These are phyloP conservation scores for Coemansia sp. DNA, from an alignment of 192 early-diverging fungal species.

Conservation along the genomic window DNA sequence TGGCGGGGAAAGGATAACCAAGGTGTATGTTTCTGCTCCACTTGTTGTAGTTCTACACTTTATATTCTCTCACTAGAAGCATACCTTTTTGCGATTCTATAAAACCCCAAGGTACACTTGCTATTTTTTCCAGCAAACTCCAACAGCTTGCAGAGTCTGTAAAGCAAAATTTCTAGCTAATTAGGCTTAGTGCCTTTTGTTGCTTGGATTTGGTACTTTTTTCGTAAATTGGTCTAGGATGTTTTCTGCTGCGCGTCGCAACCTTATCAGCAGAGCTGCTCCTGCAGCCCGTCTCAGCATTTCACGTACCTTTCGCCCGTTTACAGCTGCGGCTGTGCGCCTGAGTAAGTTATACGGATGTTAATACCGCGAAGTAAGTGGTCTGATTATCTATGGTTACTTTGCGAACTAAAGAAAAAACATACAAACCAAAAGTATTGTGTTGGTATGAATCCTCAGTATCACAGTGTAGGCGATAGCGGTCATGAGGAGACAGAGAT, in stretches of 20 bases:
- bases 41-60: neutral
- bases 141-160: neutral
- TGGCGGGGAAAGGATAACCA: neutral
- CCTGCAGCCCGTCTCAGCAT: conserved; percentile 1
- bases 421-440: neutral
- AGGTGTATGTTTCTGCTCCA: neutral
- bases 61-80: neutral
- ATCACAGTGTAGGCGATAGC: conserved; percentile 11
- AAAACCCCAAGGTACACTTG: neutral
- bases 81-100: neutral
- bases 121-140: neutral
- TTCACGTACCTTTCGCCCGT: conserved; percentile 16
- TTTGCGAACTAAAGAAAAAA: conserved; percentile 1
- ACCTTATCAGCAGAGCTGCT: conserved; percentile 22
- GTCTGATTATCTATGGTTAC: neutral
- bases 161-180: neutral
- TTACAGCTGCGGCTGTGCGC: conserved; percentile 28
- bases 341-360: conserved; percentile 16
- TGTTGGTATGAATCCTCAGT: neutral
- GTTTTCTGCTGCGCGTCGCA: conserved; percentile 40
- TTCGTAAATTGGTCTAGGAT: conserved; percentile 9
- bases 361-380: neutral
- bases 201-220: neutral
- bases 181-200: neutral
- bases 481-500: conserved; percentile 26